Base-by-base conservation (phyloP, 805 yeast genomes). In the Cyberlindnera petersonii region DNA sequence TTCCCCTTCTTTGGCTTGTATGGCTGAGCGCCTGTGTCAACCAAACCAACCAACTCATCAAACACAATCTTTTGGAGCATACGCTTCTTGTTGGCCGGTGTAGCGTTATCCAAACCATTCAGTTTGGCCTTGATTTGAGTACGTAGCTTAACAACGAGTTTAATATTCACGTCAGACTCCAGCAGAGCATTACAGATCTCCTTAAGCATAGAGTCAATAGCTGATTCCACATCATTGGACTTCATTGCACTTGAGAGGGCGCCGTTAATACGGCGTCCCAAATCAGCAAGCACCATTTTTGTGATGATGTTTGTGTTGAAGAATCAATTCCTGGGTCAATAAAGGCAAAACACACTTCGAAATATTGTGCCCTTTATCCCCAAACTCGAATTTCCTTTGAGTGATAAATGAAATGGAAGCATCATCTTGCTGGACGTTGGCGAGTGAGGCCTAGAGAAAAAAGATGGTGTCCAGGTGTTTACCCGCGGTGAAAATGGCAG, bases 111-210 rank as follows among this genome's bases (percentile, higher is more conserved):
- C 11, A 69, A 69, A 21, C 66, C 65, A 39, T 74, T 71, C 35
- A 86, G 69, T 27, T 73, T 75, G 28, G 66, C 56, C 53, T 77
- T 79, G 50, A 91, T 74, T 50, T 82, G 79, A 49, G 76, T 82
- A 56, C 96, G 75, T 45, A 91, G 66, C 47, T 72, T 73, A 26
- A 86, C 78, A 21, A 91, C 98, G 33, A 91, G 70, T 50, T 75
- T 77, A 58, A 93, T 80, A 56, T 93, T 93, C 18, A 91, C 98
- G 63, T 91, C 98, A n/a, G 93, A 74, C 62, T 89, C 96, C 42
- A 93, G 68, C 41, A 91, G 72, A 0, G 98, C 98, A 43, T 85
- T 81, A 42, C 94, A 86, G 36, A 91, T 81, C 53, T 85, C 95
- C 60, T 91, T 91, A 52, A 93, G 66, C 82, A 89, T 76, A 23